These are phyloP conservation scores for Coemansia sp. DNA, from an alignment of 192 early-diverging fungal species.

Conservation along the genomic window DNA sequence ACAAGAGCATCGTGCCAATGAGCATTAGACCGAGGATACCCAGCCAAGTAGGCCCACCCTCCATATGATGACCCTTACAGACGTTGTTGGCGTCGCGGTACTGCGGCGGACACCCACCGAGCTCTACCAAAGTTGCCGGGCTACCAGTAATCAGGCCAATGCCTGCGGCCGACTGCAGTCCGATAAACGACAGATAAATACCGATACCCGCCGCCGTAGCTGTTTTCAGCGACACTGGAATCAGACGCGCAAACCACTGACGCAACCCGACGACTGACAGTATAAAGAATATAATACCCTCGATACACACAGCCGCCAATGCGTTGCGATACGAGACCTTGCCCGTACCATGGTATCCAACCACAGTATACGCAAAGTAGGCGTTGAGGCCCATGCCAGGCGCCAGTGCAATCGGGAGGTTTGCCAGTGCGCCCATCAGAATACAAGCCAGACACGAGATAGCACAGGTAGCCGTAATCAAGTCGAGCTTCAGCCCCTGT, in stretches of 20 bases:
- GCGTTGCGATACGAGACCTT: slow-evolving; percentile 72
- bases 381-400: slow-evolving; percentile 85
- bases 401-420: slow-evolving; percentile 78
- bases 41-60: slow-evolving; percentile 66
- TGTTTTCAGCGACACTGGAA: slow-evolving; percentile 72
- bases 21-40: slow-evolving; percentile 74
- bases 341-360: slow-evolving; percentile 78
- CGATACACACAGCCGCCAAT: slow-evolving; percentile 77
- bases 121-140: slow-evolving; percentile 67
- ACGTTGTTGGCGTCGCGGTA: slow-evolving; percentile 63
- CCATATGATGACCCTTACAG: slow-evolving; percentile 65
- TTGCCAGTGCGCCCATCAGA: slow-evolving; percentile 72
- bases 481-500: slow-evolving; percentile 64
- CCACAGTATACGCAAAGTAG: slow-evolving; percentile 84
- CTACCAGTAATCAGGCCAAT: slow-evolving; percentile 73
- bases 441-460: slow-evolving; percentile 66
- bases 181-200: slow-evolving; percentile 78
- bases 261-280: slow-evolving; percentile 78
- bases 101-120: slow-evolving; percentile 68
- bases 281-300: slow-evolving; percentile 78
- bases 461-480: slow-evolving; percentile 75
- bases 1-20: slow-evolving; percentile 66
- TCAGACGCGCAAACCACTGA: slow-evolving; percentile 75
- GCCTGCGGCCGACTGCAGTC: slow-evolving; percentile 77
- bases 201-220: slow-evolving; percentile 79